Base-by-base conservation (phyloP, 1,139 yeast species). In the Yamadazyma oceani region DNA sequence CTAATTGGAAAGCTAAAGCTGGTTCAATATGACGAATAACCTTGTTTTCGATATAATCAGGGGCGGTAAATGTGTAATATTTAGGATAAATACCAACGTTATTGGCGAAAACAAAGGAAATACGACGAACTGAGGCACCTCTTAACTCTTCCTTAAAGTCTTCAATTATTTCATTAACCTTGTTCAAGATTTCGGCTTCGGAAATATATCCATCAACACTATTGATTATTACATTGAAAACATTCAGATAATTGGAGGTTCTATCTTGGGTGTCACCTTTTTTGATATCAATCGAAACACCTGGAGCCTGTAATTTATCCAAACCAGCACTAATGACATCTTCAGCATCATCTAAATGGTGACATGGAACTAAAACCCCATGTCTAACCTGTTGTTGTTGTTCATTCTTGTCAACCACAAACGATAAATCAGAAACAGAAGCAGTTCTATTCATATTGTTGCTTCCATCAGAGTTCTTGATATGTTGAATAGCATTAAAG, bases 21-120 rank as follows among this genome's bases (percentile, higher is more conserved):
- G 98, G 98, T 66, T 92, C 98, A 55, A 92, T 88, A 60, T 92
- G 97, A 71, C 98, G 90, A 61, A 92, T 87, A 26, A 90, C 90
- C 67, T 84, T 80, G 68, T 92, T 95, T 65, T 85, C 94, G 31
- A 54, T 53, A 62, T 85, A 92, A 28, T 76, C 77, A 36, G 96
- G 95, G 44, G 94, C 96, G 55, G 87, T 86, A 75, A 86, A 94
- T 29, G 98, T 92, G 69, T 84, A 94, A 71, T 92, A 92, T 64
- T 85, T 86, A 53, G 98, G 98, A 67, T 92, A 89, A 34, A 84
- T 64, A 49, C 97, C 97, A 55, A 82, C 80, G 37, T 74, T 78
- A 58, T 84, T 80, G 44, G 95, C 95, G 51, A 92, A 74, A 46
- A 89, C 87, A 65, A 92, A 88, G 3, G 98, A 86, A 44, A 92